A percentile compares a stretch with the other conserved stretches of the same genome.
phyloP scores from a whole-genome alignment of 2,329 filamentous ascomycete genomes.

The Colletotrichum chrysophilum region DNA sequence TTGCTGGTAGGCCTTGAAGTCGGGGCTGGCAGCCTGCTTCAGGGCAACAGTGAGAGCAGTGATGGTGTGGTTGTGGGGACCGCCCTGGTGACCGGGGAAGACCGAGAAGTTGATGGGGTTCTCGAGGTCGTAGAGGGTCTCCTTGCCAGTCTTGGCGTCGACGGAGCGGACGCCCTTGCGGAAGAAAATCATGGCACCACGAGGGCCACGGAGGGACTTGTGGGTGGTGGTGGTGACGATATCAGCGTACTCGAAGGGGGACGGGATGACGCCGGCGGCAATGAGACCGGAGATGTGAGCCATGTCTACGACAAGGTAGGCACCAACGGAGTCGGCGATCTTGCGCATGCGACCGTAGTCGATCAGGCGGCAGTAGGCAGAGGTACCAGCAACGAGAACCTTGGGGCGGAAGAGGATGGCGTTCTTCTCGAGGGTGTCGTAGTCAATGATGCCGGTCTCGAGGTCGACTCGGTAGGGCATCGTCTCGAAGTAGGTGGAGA shows the following conservation, averaged over 20 bases:
- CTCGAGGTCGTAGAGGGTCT: slow-evolving; percentile 91
- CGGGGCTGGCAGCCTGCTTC: slow-evolving; percentile 87
- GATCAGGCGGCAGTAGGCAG: slow-evolving; percentile 96
- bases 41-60: slow-evolving; percentile 94
- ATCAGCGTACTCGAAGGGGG: slow-evolving; percentile 90
- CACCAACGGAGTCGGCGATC: slow-evolving; percentile 91
- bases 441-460: slow-evolving; percentile 95
- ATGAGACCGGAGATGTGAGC: slow-evolving; percentile 98
- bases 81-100: slow-evolving; percentile 98
- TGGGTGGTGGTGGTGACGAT: slow-evolving; percentile 98
- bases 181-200: slow-evolving; percentile 99
- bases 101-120: slow-evolving; percentile 98
- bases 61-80: slow-evolving; percentile 99
- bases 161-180: slow-evolving; percentile 92
- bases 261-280: slow-evolving; percentile 89
- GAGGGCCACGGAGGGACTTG: slow-evolving; percentile 97
- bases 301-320: slow-evolving; percentile 97
- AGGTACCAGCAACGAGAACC: slow-evolving; percentile 94
- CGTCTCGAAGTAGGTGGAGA: slow-evolving; percentile 99
- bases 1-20: slow-evolving; percentile 94
- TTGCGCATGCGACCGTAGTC: slow-evolving; percentile 96
- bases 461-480: slow-evolving; percentile 93
- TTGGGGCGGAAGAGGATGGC: slow-evolving; percentile 94
- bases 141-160: slow-evolving; percentile 89
- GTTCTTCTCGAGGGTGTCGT: slow-evolving; percentile 89